Evolutionary conservation across 257 asterid species (phyloP).

Genomic region (Gardenia jasminoides): DNA sequence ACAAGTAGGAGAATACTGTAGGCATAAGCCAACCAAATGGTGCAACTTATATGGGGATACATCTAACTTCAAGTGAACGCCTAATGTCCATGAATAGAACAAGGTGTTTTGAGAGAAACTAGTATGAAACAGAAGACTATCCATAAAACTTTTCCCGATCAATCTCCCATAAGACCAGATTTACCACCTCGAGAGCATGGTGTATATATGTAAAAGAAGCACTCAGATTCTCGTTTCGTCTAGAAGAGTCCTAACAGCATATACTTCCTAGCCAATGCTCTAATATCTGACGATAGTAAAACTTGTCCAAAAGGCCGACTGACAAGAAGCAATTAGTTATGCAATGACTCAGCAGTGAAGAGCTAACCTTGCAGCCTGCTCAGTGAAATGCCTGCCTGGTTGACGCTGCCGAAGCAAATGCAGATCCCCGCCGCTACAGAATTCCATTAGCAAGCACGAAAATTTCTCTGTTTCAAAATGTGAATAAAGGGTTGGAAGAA

Average conservation of each 20-base stretch:
- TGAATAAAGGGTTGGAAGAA: slow-evolving; percentile 83
- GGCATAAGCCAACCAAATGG: neutral
- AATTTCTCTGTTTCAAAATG: slow-evolving; percentile 83
- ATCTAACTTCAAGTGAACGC: neutral
- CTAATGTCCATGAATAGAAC: neutral
- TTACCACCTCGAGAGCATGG: neutral
- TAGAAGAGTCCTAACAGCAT: neutral
- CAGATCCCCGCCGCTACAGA: slow-evolving; percentile 94
- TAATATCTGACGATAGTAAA: neutral
- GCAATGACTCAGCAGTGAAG: neutral
- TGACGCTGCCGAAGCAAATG: slow-evolving; percentile 90
- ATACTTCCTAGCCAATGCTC: neutral
- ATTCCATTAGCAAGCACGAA: slow-evolving; percentile 88
- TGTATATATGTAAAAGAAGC: neutral
- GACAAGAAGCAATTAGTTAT: neutral
- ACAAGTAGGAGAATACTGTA: neutral
- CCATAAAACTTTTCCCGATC: neutral
- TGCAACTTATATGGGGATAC: neutral
- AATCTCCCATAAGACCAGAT: neutral
- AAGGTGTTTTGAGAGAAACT: neutral
- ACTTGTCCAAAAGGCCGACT: neutral
- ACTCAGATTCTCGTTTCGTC: neutral
- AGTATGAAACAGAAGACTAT: neutral
- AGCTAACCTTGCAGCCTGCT: slow-evolving; percentile 82
- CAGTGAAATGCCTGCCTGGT: slow-evolving; percentile 70